phyloP scores from a whole-genome alignment of 169 alveolate species.

The Eimeria maxima region DNA sequence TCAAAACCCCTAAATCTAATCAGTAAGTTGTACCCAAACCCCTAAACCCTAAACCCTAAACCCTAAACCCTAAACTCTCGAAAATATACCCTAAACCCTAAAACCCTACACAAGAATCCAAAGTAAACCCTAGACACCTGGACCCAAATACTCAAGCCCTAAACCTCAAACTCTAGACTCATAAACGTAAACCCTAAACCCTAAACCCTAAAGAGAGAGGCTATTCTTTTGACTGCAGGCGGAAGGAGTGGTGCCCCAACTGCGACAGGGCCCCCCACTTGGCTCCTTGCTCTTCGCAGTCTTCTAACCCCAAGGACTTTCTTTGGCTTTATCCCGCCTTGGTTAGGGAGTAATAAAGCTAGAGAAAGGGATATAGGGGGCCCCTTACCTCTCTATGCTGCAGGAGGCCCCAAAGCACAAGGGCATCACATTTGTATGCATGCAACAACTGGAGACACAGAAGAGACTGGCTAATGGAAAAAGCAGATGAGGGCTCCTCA shows the following conservation, averaged over 20 bases:
- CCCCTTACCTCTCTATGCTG: too few relatives aligned
- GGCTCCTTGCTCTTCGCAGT: conserved; percentile 32
- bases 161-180: background rate
- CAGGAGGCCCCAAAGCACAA: too few relatives aligned
- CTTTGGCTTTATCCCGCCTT: background rate
- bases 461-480: too few relatives aligned
- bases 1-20: background rate
- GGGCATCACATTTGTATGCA: too few relatives aligned
- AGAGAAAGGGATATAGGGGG: too few relatives aligned
- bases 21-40: background rate
- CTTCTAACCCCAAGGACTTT: background rate
- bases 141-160: background rate
- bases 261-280: conserved; percentile 31
- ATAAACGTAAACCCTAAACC: background rate
- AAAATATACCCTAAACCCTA: background rate
- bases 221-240: background rate
- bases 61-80: background rate
- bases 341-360: too few relatives aligned
- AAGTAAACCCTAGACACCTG: background rate
- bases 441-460: too few relatives aligned
- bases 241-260: background rate
- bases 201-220: background rate
- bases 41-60: conserved; percentile 43
- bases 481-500: too few relatives aligned
- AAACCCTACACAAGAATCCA: background rate